Percentiles rank a stretch among this genome's conserved stretches.
These are phyloP conservation scores for Saturnispora sanitii DNA, from an alignment of 805 yeast species.

Conservation along the genomic window DNA sequence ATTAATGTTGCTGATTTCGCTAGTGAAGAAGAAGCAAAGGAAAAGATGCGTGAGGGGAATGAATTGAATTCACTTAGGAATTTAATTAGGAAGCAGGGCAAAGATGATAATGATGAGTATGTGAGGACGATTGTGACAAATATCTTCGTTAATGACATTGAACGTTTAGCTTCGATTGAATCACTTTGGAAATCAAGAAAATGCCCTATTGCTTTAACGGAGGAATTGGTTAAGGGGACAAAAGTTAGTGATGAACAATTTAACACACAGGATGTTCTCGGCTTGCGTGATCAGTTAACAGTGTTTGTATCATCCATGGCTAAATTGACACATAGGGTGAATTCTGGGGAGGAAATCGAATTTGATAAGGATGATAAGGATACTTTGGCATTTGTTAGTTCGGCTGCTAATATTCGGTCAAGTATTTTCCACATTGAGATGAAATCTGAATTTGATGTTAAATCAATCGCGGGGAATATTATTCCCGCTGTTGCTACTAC, in stretches of 20 bases:
- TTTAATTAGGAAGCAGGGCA: slow-evolving; percentile 20
- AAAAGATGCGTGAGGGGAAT: slow-evolving; percentile 55
- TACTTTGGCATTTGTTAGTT: slow-evolving; percentile 76
- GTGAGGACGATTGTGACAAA: slow-evolving; percentile 42
- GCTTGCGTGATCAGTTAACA: slow-evolving; percentile 48
- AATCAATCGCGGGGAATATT: slow-evolving; percentile 94
- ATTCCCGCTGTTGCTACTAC: slow-evolving; percentile 98
- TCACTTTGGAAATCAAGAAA: slow-evolving; percentile 68
- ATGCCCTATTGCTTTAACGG: slow-evolving; percentile 55
- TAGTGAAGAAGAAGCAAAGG: slow-evolving; percentile 53
- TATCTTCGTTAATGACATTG: slow-evolving; percentile 66
- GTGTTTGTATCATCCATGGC: slow-evolving; percentile 44
- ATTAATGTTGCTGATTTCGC: slow-evolving; percentile 44
- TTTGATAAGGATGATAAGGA: slow-evolving; percentile 96
- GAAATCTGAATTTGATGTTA: slow-evolving; percentile 75
- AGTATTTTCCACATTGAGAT: slow-evolving; percentile 56
- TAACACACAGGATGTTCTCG: slow-evolving; percentile 45
- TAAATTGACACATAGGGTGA: slow-evolving; percentile 40
- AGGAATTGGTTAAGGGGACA: background rate
- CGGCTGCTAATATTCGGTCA: slow-evolving; percentile 76
- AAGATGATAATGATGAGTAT: slow-evolving; percentile 23
- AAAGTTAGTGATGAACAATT: slow-evolving; percentile 1
- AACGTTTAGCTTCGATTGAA: slow-evolving; percentile 58
- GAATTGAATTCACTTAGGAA: slow-evolving; percentile 46
- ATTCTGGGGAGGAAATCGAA: slow-evolving; percentile 34